Evolutionary conservation across 2,329 filamentous ascomycete genomes (phyloP).

Genomic region (Ascochyta koolunga): DNA sequence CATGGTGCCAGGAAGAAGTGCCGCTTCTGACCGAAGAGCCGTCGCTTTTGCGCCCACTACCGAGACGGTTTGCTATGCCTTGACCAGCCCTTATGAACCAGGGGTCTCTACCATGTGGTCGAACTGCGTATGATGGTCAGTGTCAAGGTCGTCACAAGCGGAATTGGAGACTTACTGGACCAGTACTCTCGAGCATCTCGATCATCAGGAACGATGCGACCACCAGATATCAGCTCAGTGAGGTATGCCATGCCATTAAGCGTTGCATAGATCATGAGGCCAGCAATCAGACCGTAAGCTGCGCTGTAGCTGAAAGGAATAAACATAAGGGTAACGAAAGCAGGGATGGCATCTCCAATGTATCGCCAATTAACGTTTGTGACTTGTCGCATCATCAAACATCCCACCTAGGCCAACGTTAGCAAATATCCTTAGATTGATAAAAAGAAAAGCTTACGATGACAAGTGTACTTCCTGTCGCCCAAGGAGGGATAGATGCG

Average conservation of each 20-base stretch:
- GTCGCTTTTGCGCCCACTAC: conserved; percentile 23
- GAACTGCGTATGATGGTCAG: conserved; percentile 33
- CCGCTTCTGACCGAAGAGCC: conserved; percentile 33
- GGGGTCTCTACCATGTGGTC: conserved; percentile 39
- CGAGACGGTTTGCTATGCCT: conserved; percentile 30
- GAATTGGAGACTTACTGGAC: conserved; percentile 64
- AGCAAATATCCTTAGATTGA: conserved; percentile 6
- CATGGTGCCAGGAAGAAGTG: conserved; percentile 29
- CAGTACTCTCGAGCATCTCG: conserved; percentile 78
- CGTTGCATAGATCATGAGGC: conserved; percentile 75
- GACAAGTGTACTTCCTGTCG: conserved; percentile 82
- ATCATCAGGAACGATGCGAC: conserved; percentile 74
- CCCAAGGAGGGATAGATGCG: conserved; percentile 87
- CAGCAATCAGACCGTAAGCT: conserved; percentile 82
- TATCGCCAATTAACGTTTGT: conserved; percentile 89
- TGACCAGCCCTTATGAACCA: conserved; percentile 43
- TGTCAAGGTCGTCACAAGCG: conserved; percentile 1
- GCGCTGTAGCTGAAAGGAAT: conserved; percentile 93
- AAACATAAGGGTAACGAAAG: conserved; percentile 80
- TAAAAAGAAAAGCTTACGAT: conserved; percentile 60
- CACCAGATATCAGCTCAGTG: conserved; percentile 68
- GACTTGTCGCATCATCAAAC: conserved; percentile 76
- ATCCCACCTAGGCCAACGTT: conserved; percentile 57
- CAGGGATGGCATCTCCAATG: conserved; percentile 80
- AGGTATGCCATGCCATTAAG: conserved; percentile 75